Conservation (phyloP, 176 grass and related monocot species). For the Hordeum marinum region DNA sequence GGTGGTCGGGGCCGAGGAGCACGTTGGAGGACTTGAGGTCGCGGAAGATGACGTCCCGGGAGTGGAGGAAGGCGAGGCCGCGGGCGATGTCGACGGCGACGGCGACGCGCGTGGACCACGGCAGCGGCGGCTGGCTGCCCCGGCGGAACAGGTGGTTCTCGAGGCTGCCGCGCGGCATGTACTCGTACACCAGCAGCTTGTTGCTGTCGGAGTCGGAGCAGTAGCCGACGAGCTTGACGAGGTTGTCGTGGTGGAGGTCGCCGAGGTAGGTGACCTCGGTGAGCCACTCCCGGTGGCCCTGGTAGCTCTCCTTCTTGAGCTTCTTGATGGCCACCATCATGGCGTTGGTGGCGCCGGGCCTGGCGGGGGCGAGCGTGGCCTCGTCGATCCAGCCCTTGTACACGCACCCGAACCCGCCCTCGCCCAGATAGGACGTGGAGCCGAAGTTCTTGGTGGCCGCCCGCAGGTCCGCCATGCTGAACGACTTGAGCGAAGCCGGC, state of each 20-base stretch:
- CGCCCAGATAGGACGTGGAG: conserved; percentile 51
- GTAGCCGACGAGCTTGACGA: conserved; percentile 78
- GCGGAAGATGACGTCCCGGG: conserved; percentile 63
- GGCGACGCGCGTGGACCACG: conserved; percentile 52
- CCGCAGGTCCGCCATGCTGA: conserved; percentile 65
- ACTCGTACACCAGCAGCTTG: conserved; percentile 87
- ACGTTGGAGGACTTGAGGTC: conserved; percentile 93
- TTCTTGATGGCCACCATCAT: conserved; percentile 83
- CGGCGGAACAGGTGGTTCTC: conserved; percentile 95
- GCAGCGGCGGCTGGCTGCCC: conserved; percentile 48
- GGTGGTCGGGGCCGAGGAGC: conserved; percentile 63
- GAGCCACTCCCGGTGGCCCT: conserved; percentile 88
- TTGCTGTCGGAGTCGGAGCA: conserved; percentile 70
- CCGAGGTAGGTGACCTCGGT: conserved; percentile 80
- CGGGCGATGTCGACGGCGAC: conserved; percentile 70
- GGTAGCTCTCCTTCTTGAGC: conserved; percentile 82
- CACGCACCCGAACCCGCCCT: conserved; percentile 90
- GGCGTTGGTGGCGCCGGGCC: conserved; percentile 47
- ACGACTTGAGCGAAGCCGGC: conserved; percentile 33
- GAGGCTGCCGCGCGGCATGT: conserved; percentile 81
- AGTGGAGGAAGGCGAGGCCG: conserved; percentile 66
- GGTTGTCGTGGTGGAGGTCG: conserved; percentile 74
- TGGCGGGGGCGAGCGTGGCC: conserved; percentile 50
- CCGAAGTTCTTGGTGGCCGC: conserved; percentile 77
- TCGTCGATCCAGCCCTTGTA: conserved; percentile 96